Base-by-base conservation (phyloP, 306 rosid species). In the Alnus glutinosa region DNA sequence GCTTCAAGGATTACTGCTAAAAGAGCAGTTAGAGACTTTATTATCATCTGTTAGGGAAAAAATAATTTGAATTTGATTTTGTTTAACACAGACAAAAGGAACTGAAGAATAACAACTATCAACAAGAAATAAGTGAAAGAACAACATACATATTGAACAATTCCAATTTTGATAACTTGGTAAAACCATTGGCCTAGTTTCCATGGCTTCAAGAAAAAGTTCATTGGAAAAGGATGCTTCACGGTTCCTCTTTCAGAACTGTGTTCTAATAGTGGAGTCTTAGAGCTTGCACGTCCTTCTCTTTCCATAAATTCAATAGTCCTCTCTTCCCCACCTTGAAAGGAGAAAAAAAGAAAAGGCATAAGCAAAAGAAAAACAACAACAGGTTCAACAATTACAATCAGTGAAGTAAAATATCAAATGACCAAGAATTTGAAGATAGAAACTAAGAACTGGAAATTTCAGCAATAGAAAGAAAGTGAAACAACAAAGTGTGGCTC, bases 81-180 rank as follows among this genome's bases (percentile, higher is more conserved):
- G 54, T 77, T 78, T 62, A 71, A 70, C 76, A 78, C 32, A 15
- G n/a, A 80, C 4, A 62, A 76, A 79, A 55, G 55, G 36, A 77
- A 80, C 70, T 70, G 66, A 49, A 68, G 32, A 74, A 71, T 52
- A 55, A 79, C n/a, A 61, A 79, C 28, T 42, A 75, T 28, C 28
- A 69, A 39, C 23, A 68, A 54, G 62, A 62, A 46, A 47, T 34
- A 57, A 69, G 86, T 42, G 71, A 80, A 59, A 78, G 81, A 44
- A 87, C 67, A 85, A 78, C 95, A 83, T 95, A 95, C 99, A 96
- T 96, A 96, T 87, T 96, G 99, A 83, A 96, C 94, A 79, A 96
- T 96, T 83, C 99, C 99, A 57, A 91, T 81, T 89, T 96, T 93
- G 81, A 96, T 87, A 89, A 96, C 76, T 85, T 89, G 98, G 92